Evolutionary conservation across 352 stramenopile genomes (phyloP).

Genomic region (Globisporangium radiosum): DNA sequence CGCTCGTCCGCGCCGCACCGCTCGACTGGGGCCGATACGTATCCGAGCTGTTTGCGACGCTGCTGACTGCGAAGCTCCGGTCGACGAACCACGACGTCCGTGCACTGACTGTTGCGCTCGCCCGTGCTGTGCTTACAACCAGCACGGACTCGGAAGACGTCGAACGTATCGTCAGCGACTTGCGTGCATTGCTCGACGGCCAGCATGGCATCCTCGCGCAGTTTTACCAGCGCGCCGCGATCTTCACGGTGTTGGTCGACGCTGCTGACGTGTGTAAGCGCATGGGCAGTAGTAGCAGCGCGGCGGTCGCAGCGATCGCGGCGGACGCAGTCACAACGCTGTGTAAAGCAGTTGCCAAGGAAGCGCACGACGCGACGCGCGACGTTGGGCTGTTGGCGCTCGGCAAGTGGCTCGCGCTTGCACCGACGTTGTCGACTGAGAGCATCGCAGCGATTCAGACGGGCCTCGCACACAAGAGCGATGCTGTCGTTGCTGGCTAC

Average conservation of each 20-base stretch:
- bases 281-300: slow-evolving; percentile 13
- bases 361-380: slow-evolving; percentile 78
- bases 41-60: slow-evolving; percentile 49
- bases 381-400: slow-evolving; percentile 63
- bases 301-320: slow-evolving; percentile 42
- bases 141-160: slow-evolving; percentile 53
- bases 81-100: slow-evolving; percentile 81
- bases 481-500: slow-evolving; percentile 61
- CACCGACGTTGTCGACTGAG: slow-evolving; percentile 39
- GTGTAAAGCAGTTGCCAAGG: slow-evolving; percentile 72
- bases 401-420: slow-evolving; percentile 65
- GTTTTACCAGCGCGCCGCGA: slow-evolving; percentile 81
- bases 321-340: slow-evolving; percentile 38
- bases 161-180: slow-evolving; percentile 40
- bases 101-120: slow-evolving; percentile 35
- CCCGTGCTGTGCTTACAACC: slow-evolving; percentile 36
- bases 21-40: slow-evolving; percentile 70
- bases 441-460: slow-evolving; percentile 36
- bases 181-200: slow-evolving; percentile 61
- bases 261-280: slow-evolving; percentile 27
- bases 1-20: slow-evolving; percentile 39
- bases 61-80: slow-evolving; percentile 70
- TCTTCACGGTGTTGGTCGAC: slow-evolving; percentile 58
- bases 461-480: slow-evolving; percentile 66
- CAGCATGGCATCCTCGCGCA: slow-evolving; percentile 84